Conservation (phyloP, 345 rosid genomes). For the Gynandropsis gynandra region DNA sequence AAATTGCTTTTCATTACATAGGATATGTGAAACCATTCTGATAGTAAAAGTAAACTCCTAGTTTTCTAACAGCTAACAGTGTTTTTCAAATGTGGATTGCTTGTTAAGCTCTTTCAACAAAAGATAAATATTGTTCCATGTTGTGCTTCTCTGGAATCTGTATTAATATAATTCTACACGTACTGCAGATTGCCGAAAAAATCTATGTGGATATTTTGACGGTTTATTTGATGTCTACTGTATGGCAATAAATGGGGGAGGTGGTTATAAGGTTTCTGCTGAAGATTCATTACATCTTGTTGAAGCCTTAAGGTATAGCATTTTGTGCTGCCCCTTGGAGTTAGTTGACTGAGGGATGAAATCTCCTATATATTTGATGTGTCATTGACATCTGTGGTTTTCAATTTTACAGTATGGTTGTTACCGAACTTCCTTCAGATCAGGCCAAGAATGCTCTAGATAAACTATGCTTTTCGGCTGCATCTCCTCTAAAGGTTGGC, state of each 20-base stretch:
- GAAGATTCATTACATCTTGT: constrained; percentile 90
- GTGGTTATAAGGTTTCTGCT: constrained; percentile 75
- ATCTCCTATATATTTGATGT: constrained; percentile 8
- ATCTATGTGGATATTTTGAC: constrained; percentile 74
- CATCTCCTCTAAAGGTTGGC: constrained; percentile 79
- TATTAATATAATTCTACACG: constrained; percentile 19
- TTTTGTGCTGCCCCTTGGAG: constrained; percentile 13
- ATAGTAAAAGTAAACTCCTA: not conserved
- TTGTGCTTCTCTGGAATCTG: constrained; percentile 10
- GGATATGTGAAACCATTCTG: constrained; percentile 16
- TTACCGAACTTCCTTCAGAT: constrained; percentile 85
- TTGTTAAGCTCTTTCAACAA: constrained; percentile 7
- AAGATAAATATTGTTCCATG: constrained; percentile 2
- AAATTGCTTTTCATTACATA: constrained; percentile 9
- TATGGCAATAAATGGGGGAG: constrained; percentile 72
- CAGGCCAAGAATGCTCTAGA: constrained; percentile 83
- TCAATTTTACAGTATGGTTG: constrained; percentile 68
- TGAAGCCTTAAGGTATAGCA: constrained; percentile 78
- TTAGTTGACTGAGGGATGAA: constrained; percentile 14
- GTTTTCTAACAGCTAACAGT: constrained; percentile 15
- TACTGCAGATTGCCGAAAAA: constrained; percentile 76
- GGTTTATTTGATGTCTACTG: constrained; percentile 74
- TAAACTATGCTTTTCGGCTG: constrained; percentile 72
- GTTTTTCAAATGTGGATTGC: constrained; percentile 13
- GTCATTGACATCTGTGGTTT: constrained; percentile 23